Evolutionary conservation across 805 yeast genomes (phyloP), one percentile per base, ranked within the genome.

Genomic region (Suhomyces canberraensis): DNA sequence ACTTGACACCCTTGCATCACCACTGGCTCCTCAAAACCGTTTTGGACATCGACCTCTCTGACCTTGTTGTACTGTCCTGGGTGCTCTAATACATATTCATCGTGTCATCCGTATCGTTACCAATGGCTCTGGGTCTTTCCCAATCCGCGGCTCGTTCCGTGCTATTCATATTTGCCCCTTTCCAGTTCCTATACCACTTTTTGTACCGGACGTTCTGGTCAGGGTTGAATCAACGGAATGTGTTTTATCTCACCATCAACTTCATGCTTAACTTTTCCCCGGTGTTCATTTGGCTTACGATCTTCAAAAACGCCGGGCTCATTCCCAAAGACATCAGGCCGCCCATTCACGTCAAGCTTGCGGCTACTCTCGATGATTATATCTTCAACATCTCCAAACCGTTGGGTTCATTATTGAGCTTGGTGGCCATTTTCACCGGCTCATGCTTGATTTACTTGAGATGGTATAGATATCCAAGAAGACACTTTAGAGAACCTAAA

Each of bases 321-420:
- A 76, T 77, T 26, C 85, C 88, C 7, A 67, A 61, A 18, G 58
- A 58, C 4, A 64, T 71, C 45, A 62, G 86, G 41, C 87, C 86
- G 0, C 39, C 48, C 8, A 76, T 78, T 42, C 70, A 71, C 48
- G 76, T 75, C 31, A 63, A 71, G 37, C 48, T 75, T 15, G 66
- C 73, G 9, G 67, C 64, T 40, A 58, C 64, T 34, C 45, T 60
- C 45, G 87, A 67, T 58, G 48, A 50, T 18, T 59, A 59, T 35
- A 48, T 71, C 33, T 75, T 69, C 42, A 46, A 57, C 24, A 42
- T 40, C 19, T 11, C 17, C 18, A 22, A 32, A 9, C 34, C 38
- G 4, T n/a, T 36, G 13, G 39, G 47, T 16, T 15, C 31, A 11
- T 6, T 37, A 9, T 15, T 33, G 17, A 21, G 39, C 16, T 15